phyloP scores from a whole-genome alignment of 208 protist genomes.

The Trypanosoma brucei region DNA sequence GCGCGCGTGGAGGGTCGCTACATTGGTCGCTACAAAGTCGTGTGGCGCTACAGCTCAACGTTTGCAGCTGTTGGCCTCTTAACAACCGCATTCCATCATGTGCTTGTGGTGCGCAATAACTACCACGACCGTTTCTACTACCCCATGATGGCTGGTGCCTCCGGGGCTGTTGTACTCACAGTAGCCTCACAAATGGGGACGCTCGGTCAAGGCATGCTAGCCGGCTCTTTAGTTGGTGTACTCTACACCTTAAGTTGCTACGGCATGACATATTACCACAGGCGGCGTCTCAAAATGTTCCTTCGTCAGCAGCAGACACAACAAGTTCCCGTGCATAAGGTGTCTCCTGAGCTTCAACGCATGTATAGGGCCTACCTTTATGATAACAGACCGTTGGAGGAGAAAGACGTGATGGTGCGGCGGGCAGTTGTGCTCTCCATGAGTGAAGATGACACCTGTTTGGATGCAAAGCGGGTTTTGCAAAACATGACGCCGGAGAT shows the following conservation, averaged over 20 bases:
- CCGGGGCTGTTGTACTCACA: slow-evolving; percentile 44
- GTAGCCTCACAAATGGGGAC: slow-evolving; percentile 65
- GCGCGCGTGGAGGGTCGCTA: slow-evolving; percentile 74
- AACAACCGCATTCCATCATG: slow-evolving; percentile 69
- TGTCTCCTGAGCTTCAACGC: slow-evolving; percentile 80
- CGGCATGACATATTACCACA: slow-evolving; percentile 72
- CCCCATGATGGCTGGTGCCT: slow-evolving; percentile 57
- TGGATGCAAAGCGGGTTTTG: slow-evolving; percentile 76
- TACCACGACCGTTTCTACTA: slow-evolving; percentile 79
- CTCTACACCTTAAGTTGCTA: slow-evolving; percentile 73
- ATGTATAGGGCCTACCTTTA: slow-evolving; percentile 82
- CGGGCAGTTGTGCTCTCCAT: slow-evolving; percentile 53
- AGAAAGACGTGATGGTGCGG: slow-evolving; percentile 38
- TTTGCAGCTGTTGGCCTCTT: slow-evolving; percentile 66
- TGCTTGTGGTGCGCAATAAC: slow-evolving; percentile 71
- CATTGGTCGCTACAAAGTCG: slow-evolving; percentile 64
- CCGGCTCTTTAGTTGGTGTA: slow-evolving; percentile 59
- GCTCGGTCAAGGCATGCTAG: slow-evolving; percentile 63
- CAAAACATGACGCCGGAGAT: slow-evolving; percentile 83
- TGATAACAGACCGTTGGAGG: slow-evolving; percentile 79
- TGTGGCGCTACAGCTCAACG: slow-evolving; percentile 81
- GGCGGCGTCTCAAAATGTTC: slow-evolving; percentile 56
- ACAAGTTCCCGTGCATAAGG: slow-evolving; percentile 75
- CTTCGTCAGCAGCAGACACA: slow-evolving; percentile 68
- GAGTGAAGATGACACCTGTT: slow-evolving; percentile 45